These are phyloP conservation scores for Verbena officinalis DNA, from an alignment of 257 asterid species.

Conservation along the genomic window DNA sequence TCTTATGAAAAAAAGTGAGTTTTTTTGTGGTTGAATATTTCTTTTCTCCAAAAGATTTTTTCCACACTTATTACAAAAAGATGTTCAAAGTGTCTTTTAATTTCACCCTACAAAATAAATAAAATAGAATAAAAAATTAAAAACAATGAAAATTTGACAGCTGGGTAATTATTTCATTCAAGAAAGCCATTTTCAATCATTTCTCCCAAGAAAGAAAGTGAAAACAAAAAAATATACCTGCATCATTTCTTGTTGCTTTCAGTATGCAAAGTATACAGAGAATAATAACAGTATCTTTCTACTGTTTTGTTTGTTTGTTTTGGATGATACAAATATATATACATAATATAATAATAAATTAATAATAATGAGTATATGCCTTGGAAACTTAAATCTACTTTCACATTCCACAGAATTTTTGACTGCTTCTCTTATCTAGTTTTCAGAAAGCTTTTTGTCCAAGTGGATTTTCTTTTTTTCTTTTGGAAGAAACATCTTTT, in stretches of 20 bases:
- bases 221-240: constrained; percentile 12
- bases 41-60: not conserved
- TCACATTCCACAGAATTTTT: constrained; percentile 24
- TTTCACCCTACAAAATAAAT: constrained; percentile 6
- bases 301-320: constrained; percentile 27
- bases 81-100: constrained; percentile 18
- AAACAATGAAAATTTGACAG: constrained; percentile 33
- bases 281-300: constrained; percentile 28
- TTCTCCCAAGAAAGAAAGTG: constrained; percentile 45
- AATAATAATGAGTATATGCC: constrained; percentile 3
- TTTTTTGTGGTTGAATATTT: not conserved
- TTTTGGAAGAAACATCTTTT: not conserved
- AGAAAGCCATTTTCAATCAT: constrained; percentile 38
- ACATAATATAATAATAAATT: no score
- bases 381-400: constrained; percentile 40
- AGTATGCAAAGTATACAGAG: constrained; percentile 24
- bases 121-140: no score
- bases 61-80: constrained; percentile 6
- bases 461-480: constrained; percentile 10
- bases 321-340: constrained; percentile 3
- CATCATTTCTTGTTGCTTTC: constrained; percentile 47
- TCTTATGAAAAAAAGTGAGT: constrained; percentile 20
- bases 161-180: constrained; percentile 38
- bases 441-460: constrained; percentile 7
- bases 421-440: constrained; percentile 7